These are phyloP conservation scores for Erythrophleum fordii DNA, from an alignment of 306 rosid species.

Conservation along the genomic window DNA sequence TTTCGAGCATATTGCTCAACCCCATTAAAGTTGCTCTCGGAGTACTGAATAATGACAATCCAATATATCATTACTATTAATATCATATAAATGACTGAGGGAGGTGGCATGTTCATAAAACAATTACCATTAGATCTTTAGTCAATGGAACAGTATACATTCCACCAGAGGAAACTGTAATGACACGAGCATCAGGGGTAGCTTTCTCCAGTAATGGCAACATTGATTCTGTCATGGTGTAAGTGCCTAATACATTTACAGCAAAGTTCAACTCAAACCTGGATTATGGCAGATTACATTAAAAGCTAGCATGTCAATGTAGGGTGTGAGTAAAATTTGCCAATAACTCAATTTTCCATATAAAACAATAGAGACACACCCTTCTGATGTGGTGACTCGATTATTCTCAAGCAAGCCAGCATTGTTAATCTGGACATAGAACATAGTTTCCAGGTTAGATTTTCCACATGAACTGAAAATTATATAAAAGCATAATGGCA, in stretches of 20 bases:
- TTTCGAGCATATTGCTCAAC: constrained; percentile 78
- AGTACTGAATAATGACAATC: constrained; percentile 54
- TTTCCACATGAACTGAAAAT: background rate
- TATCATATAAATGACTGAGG: background rate
- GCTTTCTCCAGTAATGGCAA: constrained; percentile 81
- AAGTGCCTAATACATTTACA: constrained; percentile 83
- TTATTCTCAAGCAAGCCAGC: constrained; percentile 80
- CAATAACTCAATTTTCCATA: background rate
- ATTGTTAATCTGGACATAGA: constrained; percentile 73
- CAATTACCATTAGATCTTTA: constrained; percentile 74
- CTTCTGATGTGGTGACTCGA: constrained; percentile 81
- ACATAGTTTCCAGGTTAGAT: constrained; percentile 33
- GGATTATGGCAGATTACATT: constrained; percentile 34
- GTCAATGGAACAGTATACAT: constrained; percentile 86
- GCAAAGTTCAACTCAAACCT: constrained; percentile 89
- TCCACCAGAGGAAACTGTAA: constrained; percentile 97
- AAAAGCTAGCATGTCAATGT: constrained; percentile 3
- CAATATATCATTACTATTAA: constrained; percentile 19
- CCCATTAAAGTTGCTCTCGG: constrained; percentile 67
- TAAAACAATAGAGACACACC: constrained; percentile 53
- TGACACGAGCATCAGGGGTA: constrained; percentile 90
- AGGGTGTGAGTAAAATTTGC: background rate
- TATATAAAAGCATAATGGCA: constrained; percentile 7
- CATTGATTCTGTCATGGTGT: constrained; percentile 73
- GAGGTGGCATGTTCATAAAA: constrained; percentile 2